Percentiles rank a stretch among this genome's conserved stretches.
These are phyloP conservation scores for Chimonanthus praecox DNA, from an alignment of 164 flowering plant species.

Conservation along the genomic window DNA sequence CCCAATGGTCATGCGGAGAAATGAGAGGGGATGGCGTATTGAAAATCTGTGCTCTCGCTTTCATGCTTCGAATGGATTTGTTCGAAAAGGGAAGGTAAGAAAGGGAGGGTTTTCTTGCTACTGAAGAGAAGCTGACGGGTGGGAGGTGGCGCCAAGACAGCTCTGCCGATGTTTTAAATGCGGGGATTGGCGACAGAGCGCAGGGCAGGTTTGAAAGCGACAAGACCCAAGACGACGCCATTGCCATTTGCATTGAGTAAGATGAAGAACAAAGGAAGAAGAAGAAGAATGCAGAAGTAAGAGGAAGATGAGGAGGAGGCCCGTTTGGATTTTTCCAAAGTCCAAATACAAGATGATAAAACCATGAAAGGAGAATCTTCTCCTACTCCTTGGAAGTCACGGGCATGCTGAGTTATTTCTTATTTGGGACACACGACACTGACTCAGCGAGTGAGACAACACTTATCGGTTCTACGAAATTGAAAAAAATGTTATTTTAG, in stretches of 20 bases:
- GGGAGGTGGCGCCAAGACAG: neutral
- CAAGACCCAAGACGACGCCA: neutral
- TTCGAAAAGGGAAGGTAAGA: neutral
- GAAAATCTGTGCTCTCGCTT: neutral
- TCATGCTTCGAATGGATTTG: neutral
- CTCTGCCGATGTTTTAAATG: neutral
- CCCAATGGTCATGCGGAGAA: conserved; percentile 84
- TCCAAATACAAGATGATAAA: neutral
- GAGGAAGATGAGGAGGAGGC: too few species aligned
- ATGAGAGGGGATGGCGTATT: conserved; percentile 39
- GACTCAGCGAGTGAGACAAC: too few species aligned
- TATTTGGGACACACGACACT: too few species aligned
- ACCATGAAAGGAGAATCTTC: too few species aligned
- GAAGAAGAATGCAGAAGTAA: too few species aligned
- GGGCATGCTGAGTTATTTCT: too few species aligned
- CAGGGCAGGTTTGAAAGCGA: neutral
- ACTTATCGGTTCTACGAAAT: too few species aligned
- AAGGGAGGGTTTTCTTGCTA: neutral
- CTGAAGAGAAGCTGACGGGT: neutral
- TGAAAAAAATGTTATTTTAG: too few species aligned
- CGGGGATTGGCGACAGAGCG: neutral
- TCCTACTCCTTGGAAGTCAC: too few species aligned
- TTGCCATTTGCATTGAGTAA: too few species aligned
- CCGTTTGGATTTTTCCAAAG: neutral
- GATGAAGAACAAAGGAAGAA: too few species aligned